phyloP scores from a whole-genome alignment of 768 basidiomycete species.

The Tulasnella sp. region DNA sequence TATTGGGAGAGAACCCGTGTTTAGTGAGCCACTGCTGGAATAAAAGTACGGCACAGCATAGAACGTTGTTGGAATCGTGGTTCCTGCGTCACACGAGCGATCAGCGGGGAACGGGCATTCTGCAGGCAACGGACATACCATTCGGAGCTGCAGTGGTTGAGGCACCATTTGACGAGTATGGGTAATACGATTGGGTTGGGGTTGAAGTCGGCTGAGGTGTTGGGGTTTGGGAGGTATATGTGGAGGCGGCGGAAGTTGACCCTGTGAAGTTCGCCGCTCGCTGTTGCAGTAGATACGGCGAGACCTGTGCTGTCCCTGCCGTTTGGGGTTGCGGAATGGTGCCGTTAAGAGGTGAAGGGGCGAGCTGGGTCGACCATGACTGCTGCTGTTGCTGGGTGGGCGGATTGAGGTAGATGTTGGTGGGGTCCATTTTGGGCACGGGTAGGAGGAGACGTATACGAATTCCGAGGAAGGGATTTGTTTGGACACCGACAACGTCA shows the following conservation, averaged over 20 bases:
- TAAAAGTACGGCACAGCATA: constrained; percentile 24
- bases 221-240: constrained; percentile 25
- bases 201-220: neutral
- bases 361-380: constrained; percentile 13
- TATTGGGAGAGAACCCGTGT: constrained; percentile 7
- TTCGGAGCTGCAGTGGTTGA: neutral
- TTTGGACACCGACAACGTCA: constrained; percentile 13
- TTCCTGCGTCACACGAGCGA: constrained; percentile 9
- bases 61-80: constrained; percentile 26
- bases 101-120: constrained; percentile 19
- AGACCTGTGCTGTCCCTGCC: constrained; percentile 11
- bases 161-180: neutral
- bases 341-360: neutral
- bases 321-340: neutral
- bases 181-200: constrained; percentile 3
- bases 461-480: constrained; percentile 18
- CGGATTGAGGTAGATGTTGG: constrained; percentile 27
- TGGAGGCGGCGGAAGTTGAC: constrained; percentile 20
- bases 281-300: constrained; percentile 22
- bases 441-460: constrained; percentile 27
- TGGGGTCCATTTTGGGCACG: constrained; percentile 27
- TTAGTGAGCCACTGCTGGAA: neutral
- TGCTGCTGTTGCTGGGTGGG: constrained; percentile 1
- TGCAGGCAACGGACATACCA: neutral
- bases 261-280: constrained; percentile 31